Base-by-base conservation (phyloP, 345 rosid species). In the Dipteronia sinensis region DNA sequence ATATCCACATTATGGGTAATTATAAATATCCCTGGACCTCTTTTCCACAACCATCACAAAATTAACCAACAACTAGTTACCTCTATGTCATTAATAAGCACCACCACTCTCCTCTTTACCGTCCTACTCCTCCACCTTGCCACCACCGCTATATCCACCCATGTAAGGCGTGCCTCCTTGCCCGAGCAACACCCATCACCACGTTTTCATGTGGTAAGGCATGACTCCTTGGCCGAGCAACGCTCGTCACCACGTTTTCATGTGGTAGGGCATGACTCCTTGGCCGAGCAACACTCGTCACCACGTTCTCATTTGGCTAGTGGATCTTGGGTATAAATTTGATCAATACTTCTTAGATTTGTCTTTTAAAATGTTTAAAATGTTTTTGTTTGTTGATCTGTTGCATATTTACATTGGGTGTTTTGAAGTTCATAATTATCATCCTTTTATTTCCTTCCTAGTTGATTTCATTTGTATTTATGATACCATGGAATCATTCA, bases 101-200 rank as follows among this genome's bases (percentile, higher is more conserved):
- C 63, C 27, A 58, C 63, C 63, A n/a, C 27, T 58, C 63, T 58
- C 63, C 63, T 58, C 63, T 20, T 58, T 20, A 58, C 25, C 63
- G 6, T 58, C 63, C 63, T 58, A 19, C 22, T 58, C 62, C 62
- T 56, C 25, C 63, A 58, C 9, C 63, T 58, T n/a, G 63, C 25
- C 25, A 6, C 63, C 63, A 58, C 63, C 25, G 16, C 63, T 9
- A n/a, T 20, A 23, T 58, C 25, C 25, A 20, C 23, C 25, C 11
- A 58, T 58, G 56, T 16, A 51, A 51, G n/a, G 53, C 53, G 16
- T 49, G 53, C 12, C 16, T 49, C 23, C 62, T 56, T 20, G 3
- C 5, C 62, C 23, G 7, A 17, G 62, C 7, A 7, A 56, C 22
- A 56, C 62, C 23, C 15, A 15, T 49, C 38, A 34, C 38, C 53